These are phyloP conservation scores for Candida arabinofermentans DNA, from an alignment of 805 yeast species.

Conservation along the genomic window DNA sequence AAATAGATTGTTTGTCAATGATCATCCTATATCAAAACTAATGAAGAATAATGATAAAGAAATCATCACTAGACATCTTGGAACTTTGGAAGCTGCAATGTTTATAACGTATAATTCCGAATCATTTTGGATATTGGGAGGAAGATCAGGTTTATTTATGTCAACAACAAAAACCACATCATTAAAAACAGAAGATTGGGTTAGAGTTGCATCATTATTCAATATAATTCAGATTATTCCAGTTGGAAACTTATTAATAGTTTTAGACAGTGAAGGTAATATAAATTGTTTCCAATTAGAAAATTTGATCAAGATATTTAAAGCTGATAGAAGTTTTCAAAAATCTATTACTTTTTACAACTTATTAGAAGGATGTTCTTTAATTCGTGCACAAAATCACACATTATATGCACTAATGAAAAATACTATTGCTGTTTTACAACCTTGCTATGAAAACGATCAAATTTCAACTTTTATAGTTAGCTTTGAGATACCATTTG, in stretches of 20 bases:
- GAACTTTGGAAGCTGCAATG: background rate
- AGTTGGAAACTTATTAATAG: background rate
- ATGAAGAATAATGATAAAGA: background rate
- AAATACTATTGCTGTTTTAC: background rate
- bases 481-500: background rate
- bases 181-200: background rate
- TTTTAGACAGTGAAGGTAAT: background rate
- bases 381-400: background rate
- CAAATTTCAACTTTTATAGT: constrained; percentile 2
- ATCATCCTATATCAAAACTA: background rate
- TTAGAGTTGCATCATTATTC: background rate
- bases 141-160: background rate
- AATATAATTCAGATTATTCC: background rate
- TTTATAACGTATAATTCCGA: background rate
- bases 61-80: background rate
- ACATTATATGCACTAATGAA: background rate
- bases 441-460: constrained; percentile 1
- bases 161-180: background rate
- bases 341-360: background rate
- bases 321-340: background rate
- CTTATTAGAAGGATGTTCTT: background rate
- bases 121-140: background rate
- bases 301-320: background rate
- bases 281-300: background rate
- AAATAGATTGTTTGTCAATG: background rate